Percentiles rank a stretch among this genome's conserved stretches.
These are phyloP conservation scores for Ophiostoma sp. DNA, from an alignment of 2,329 filamentous ascomycete genomes.

Conservation along the genomic window DNA sequence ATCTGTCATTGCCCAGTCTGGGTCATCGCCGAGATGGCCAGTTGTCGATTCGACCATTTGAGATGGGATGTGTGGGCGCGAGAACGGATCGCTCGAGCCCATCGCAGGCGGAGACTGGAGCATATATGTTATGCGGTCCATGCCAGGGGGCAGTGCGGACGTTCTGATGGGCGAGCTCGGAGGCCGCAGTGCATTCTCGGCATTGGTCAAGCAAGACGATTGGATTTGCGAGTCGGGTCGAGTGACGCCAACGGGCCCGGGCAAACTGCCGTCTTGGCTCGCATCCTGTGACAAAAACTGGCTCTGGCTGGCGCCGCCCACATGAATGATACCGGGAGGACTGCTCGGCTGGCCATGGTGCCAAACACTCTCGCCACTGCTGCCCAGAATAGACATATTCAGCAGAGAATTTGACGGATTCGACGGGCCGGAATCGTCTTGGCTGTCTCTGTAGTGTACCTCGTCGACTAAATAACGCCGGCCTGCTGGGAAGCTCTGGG, in stretches of 20 bases:
- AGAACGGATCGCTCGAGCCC: not conserved
- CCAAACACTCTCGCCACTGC: slow-evolving; percentile 19
- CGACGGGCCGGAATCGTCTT: not conserved
- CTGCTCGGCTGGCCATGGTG: slow-evolving; percentile 20
- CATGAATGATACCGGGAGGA: not conserved
- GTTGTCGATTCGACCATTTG: not conserved
- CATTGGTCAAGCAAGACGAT: slow-evolving; percentile 13
- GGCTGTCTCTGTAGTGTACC: not conserved
- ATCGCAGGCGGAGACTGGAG: slow-evolving; percentile 10
- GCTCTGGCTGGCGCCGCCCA: not conserved
- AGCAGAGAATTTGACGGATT: not conserved
- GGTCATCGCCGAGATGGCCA: too few relatives aligned
- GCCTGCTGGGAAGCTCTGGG: not conserved
- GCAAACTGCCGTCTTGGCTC: not conserved
- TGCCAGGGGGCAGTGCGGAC: slow-evolving; percentile 15
- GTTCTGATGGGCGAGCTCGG: slow-evolving; percentile 18
- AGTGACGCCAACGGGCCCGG: not conserved
- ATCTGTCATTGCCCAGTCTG: not conserved
- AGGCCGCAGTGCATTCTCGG: slow-evolving; percentile 4
- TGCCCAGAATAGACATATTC: not conserved
- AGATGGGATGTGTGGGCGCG: not conserved
- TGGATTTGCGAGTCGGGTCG: slow-evolving; percentile 8
- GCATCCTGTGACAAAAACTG: not conserved
- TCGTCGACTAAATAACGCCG: not conserved
- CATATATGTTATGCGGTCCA: slow-evolving; percentile 16